A percentile compares a stretch with the other conserved stretches of the same genome.
These are phyloP conservation scores for Porcisia deanei DNA, from an alignment of 208 protist genomes.

Conservation along the genomic window DNA sequence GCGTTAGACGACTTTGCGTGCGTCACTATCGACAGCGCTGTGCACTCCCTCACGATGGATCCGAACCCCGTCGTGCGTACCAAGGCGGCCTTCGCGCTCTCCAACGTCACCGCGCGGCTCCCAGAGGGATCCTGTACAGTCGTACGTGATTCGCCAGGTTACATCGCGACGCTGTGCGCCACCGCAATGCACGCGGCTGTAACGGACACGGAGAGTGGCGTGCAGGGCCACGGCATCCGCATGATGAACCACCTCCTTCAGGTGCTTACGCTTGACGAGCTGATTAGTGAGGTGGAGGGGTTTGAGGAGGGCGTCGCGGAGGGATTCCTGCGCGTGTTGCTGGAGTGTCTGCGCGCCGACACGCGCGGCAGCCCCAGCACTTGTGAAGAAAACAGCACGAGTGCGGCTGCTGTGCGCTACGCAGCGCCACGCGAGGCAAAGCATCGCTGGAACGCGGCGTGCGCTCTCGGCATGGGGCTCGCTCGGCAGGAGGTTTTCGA, in stretches of 20 bases:
- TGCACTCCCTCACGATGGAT: constrained; percentile 42
- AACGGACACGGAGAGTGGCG: constrained; percentile 33
- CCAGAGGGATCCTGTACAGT: constrained; percentile 17
- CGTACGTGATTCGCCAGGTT: constrained; percentile 34
- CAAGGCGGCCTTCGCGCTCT: constrained; percentile 82
- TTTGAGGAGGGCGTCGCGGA: constrained; percentile 62
- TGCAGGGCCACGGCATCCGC: constrained; percentile 79
- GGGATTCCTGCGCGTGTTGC: constrained; percentile 63
- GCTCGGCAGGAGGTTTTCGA: constrained; percentile 59
- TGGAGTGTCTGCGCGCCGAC: constrained; percentile 40
- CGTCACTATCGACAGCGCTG: constrained; percentile 50
- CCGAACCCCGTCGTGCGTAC: constrained; percentile 46
- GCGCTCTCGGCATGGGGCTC: constrained; percentile 63
- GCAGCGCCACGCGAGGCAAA: constrained; percentile 53
- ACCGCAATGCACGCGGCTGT: constrained; percentile 59
- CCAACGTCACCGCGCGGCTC: constrained; percentile 64
- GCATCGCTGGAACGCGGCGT: constrained; percentile 80
- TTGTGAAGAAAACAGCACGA: background rate
- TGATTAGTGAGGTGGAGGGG: constrained; percentile 55
- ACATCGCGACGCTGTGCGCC: constrained; percentile 51
- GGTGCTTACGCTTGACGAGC: constrained; percentile 58
- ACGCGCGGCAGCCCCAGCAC: constrained; percentile 21
- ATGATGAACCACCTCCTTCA: constrained; percentile 80
- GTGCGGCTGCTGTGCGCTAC: constrained; percentile 6
- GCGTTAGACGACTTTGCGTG: constrained; percentile 38